Evolutionary conservation across 2,329 filamentous ascomycete genomes (phyloP), one percentile per base, ranked within the genome.

Genomic region (Aspergillus luchuensis): DNA sequence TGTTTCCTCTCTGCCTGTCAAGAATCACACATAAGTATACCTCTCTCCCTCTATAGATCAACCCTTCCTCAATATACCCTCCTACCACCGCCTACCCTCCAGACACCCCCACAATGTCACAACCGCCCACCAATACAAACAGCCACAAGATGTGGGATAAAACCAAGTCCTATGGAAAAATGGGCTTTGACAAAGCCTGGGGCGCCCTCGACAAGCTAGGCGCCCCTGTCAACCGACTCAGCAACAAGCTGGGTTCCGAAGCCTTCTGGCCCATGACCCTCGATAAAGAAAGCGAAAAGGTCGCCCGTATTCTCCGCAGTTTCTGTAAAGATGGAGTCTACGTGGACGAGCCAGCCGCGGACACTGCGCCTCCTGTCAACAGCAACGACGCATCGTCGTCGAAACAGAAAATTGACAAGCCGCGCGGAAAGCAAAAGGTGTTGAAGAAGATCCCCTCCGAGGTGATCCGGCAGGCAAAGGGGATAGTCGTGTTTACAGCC

Each of bases 211-310:
- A 90, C 75, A 89, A 89, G 72, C 80, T 89, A 8, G 89, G 90
- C 61, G 82, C 84, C 1, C 91, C 91, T 1, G 87, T 96, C 71
- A 96, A 96, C 74, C 87, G 84, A 59, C 77, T 96, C 17, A 91
- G 89, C 13, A 92, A 96, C 77, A 92, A 89, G 78, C 81, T 96
- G 38, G 91, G 92, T 59, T 84, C 84, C 23, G 91, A 95, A 73
- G 87, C 89, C 15, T 94, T 94, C 71, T 94, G 91, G 90, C 91
- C 91, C 2, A 89, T 90, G 23, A 90, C 89, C 1, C 81, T 97
- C 55, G 93, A 97, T 73, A 89, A 90, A 66, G 92, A 97, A 81
- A 90, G 90, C 75, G 91, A 97, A 78, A 97, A 96, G 79, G 91
- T 92, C 55, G 92, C 92, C 58, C 84, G 92, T 55, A 96, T 96